phyloP scores from a whole-genome alignment of 2,329 filamentous ascomycete genomes.

The Colletotrichum orbiculare region DNA sequence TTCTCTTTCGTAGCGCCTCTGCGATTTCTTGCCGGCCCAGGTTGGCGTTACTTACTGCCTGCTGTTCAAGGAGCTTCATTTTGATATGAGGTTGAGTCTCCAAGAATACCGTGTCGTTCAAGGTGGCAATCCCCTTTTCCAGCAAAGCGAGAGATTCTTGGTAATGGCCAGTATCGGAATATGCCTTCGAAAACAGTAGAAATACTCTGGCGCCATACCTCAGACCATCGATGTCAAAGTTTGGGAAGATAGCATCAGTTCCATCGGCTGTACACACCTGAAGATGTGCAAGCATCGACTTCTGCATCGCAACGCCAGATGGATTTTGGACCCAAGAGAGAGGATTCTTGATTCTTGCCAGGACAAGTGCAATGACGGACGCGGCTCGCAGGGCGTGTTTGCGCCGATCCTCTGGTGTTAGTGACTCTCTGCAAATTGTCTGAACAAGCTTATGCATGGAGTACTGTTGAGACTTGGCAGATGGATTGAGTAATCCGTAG shows the following conservation, averaged over 20 bases:
- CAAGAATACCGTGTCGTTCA: too few relatives aligned
- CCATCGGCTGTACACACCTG: neutral
- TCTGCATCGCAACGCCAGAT: neutral
- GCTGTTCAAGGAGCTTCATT: neutral
- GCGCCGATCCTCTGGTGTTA: neutral
- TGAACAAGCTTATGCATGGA: slow-evolving; percentile 11
- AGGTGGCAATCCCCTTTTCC: too few relatives aligned
- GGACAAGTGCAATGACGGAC: neutral
- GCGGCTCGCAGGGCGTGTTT: neutral
- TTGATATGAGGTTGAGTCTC: neutral
- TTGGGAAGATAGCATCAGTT: neutral
- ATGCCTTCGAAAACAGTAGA: neutral
- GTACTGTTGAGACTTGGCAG: neutral
- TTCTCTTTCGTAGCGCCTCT: too few relatives aligned
- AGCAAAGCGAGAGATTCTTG: neutral
- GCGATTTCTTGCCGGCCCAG: neutral
- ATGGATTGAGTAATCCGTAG: neutral
- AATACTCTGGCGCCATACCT: neutral
- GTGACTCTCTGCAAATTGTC: slow-evolving; percentile 1
- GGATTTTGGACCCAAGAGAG: slow-evolving; percentile 1
- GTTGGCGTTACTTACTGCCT: neutral
- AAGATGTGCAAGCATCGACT: slow-evolving; percentile 5
- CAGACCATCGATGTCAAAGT: neutral
- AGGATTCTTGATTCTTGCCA: neutral
- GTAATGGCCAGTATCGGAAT: neutral